These are phyloP conservation scores for Rutstroemia sp. DNA, from an alignment of 2,329 filamentous ascomycete species.

Conservation along the genomic window DNA sequence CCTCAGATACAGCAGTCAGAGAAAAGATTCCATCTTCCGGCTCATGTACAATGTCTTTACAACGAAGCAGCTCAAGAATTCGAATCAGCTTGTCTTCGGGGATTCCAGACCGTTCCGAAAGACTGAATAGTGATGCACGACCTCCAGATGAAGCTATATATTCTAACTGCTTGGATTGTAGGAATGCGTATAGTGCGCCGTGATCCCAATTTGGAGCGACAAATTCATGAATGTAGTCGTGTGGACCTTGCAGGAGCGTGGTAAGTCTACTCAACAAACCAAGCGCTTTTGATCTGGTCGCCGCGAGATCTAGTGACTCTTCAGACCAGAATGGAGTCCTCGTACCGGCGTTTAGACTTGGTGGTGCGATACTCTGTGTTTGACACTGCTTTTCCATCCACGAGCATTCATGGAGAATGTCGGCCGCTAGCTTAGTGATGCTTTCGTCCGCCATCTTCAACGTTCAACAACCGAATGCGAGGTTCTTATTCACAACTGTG, in stretches of 20 bases:
- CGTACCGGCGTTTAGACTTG: not conserved
- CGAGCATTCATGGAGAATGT: not conserved
- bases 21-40: not conserved
- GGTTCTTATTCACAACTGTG: no score
- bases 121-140: not conserved
- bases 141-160: not conserved
- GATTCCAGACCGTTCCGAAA: not conserved
- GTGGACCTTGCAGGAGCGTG: not conserved
- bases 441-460: not conserved
- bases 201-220: not conserved
- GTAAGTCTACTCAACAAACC: not conserved
- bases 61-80: not conserved
- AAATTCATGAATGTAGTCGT: not conserved
- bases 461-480: not conserved
- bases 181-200: not conserved
- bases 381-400: not conserved
- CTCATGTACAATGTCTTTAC: not conserved
- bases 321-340: not conserved
- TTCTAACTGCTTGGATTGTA: not conserved
- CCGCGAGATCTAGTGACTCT: not conserved
- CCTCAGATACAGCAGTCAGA: not conserved
- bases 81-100: not conserved
- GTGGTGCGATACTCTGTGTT: not conserved
- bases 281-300: not conserved
- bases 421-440: not conserved